Evolutionary conservation across 495 filamentous ascomycete genomes (phyloP).

Genomic region (Tetracladium marchalianum): DNA sequence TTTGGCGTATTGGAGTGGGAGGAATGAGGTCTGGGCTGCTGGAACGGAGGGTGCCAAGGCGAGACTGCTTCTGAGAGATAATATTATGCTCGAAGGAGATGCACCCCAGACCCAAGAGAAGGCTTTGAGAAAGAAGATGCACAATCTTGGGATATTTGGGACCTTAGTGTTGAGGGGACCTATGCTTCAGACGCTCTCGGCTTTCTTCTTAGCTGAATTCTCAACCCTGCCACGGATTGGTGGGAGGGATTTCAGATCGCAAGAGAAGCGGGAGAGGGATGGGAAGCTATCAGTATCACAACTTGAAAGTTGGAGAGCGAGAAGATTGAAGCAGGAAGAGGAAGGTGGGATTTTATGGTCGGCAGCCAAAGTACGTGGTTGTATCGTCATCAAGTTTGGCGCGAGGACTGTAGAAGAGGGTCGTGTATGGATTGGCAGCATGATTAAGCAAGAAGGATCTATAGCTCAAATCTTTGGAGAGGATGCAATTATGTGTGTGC

Average conservation of each 20-base stretch:
- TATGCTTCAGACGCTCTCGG: constrained; percentile 50
- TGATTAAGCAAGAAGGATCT: constrained; percentile 41
- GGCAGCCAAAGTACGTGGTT: constrained; percentile 70
- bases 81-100: constrained; percentile 59
- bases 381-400: constrained; percentile 80
- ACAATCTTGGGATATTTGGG: constrained; percentile 58
- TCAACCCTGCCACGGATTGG: constrained; percentile 69
- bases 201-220: constrained; percentile 70
- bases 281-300: constrained; percentile 25
- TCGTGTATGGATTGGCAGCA: constrained; percentile 39
- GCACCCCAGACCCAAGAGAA: constrained; percentile 20
- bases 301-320: constrained; percentile 31
- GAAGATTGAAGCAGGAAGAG: constrained; percentile 41
- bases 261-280: constrained; percentile 27
- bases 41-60: constrained; percentile 9
- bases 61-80: constrained; percentile 71
- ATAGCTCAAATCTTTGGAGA: constrained; percentile 37
- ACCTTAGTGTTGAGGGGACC: constrained; percentile 77
- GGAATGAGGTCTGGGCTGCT: constrained; percentile 74
- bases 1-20: constrained; percentile 60
- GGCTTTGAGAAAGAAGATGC: constrained; percentile 48
- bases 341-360: constrained; percentile 68
- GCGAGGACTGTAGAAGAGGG: constrained; percentile 40
- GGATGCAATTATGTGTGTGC: constrained; percentile 40
- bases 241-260: constrained; percentile 62